Evolutionary conservation across 441 rosid species (phyloP).

Genomic region (Croton laevigatus): DNA sequence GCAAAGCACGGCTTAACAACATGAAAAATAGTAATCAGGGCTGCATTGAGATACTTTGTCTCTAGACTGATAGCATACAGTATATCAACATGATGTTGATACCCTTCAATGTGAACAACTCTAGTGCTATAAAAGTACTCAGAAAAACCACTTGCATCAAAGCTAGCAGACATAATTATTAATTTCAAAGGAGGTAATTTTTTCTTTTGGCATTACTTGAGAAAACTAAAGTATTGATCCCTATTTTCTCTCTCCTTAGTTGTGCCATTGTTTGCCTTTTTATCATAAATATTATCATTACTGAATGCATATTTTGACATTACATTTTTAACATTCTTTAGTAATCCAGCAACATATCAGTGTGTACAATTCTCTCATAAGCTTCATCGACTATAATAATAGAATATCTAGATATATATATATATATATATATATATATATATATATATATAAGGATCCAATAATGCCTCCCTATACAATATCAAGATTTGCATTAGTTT

Average conservation of each 20-base stretch:
- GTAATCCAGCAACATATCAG: conserved; percentile 83
- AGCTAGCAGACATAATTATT: conserved; percentile 94
- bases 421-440: too few relatives aligned
- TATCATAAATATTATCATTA: conserved; percentile 23
- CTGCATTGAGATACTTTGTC: conserved; percentile 76
- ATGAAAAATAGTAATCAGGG: conserved; percentile 79
- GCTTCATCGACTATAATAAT: conserved; percentile 90
- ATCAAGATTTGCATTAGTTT: conserved; percentile 20
- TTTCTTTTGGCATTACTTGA: conserved; percentile 46
- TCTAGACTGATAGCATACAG: conserved; percentile 66
- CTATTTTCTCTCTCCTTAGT: conserved; percentile 35
- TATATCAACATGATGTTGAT: conserved; percentile 83
- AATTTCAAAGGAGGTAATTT: conserved; percentile 66
- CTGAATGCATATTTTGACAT: conserved; percentile 42
- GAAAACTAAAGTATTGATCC: conserved; percentile 26
- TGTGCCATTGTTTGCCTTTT: conserved; percentile 28
- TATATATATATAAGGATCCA: conserved; percentile 86
- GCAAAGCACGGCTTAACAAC: conserved; percentile 35
- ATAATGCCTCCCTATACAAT: conserved; percentile 66
- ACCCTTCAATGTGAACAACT: conserved; percentile 79
- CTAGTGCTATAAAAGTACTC: conserved; percentile 80
- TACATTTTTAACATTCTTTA: conserved; percentile 62
- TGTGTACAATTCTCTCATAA: conserved; percentile 91
- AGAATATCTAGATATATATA: conserved; percentile 75
- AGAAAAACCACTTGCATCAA: conserved; percentile 87